Conservation (phyloP, 768 basidiomycete genomes). For the Tulasnella sp. region DNA sequence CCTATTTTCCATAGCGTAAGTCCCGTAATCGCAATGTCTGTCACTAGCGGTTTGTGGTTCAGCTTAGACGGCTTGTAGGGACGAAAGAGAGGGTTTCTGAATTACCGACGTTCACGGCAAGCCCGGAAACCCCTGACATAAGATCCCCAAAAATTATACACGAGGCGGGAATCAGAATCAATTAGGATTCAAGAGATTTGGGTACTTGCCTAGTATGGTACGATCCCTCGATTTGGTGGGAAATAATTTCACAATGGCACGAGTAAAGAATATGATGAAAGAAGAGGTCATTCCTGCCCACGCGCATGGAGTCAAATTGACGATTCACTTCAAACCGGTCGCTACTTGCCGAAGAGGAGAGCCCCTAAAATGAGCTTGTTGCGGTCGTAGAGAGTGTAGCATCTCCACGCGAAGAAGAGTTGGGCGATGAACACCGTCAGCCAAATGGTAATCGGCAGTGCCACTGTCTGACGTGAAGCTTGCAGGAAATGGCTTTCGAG, state of each 20-base stretch:
- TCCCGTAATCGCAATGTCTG: neutral
- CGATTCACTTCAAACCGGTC: neutral
- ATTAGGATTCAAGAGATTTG: neutral
- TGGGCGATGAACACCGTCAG: neutral
- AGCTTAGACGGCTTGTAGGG: neutral
- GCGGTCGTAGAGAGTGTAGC: neutral
- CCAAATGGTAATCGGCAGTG: neutral
- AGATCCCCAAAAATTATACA: neutral
- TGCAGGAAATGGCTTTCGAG: neutral
- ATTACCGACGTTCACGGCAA: neutral
- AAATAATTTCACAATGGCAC: neutral
- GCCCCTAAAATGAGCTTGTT: neutral
- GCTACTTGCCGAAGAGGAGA: neutral
- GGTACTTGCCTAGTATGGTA: neutral
- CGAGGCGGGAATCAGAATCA: neutral
- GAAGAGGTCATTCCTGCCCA: neutral
- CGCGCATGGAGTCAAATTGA: neutral
- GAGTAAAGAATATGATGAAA: neutral
- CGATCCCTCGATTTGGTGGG: neutral
- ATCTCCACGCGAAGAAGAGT: conserved; percentile 1
- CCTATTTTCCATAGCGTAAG: neutral
- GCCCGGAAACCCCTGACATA: neutral
- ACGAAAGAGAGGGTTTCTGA: neutral
- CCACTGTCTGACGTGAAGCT: neutral
- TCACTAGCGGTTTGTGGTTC: neutral